Evolutionary conservation across 1,139 yeast genomes (phyloP), one percentile per base, ranked within the genome.

Genomic region (Candida glucosophila): DNA sequence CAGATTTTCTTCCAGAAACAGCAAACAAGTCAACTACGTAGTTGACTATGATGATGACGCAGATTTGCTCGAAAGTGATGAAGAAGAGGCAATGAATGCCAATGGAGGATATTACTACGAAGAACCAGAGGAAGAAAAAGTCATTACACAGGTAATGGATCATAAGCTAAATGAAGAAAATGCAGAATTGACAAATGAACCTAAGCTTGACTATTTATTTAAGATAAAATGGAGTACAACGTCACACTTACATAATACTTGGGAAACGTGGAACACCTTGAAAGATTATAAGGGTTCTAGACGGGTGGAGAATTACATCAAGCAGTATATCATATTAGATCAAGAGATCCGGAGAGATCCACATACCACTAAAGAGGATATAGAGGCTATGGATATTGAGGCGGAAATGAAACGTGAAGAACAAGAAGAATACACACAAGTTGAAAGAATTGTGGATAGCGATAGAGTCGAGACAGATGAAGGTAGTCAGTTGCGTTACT

Each of bases 161-260:
- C 78, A 72, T 41, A 60, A 68, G 34, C 36, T 49, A 15, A 55
- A 55, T 28, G 53, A 50, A 22, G 63, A 56, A 5, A 54, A 52
- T 27, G 48, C 58, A 7, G 61, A 52, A 34, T 37, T 47, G 12
- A 66, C 67, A 9, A 57, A 64, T 25, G 77, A 72, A 33, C 75
- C 81, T 14, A 77, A 77, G 38, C 54, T 56, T 24, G 77, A 74
- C 33, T 77, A 62, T 42, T 60, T 74, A 29, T 80, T 74, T 47
- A 55, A 75, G 37, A 71, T 92, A 39, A 92, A 92, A 55, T 92
- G 99, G 98, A 67, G 72, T 14, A 83, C 73, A 28, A 67, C 76
- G 33, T 83, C 96, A 10, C 98, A 92, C 56, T 64, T 90, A 36
- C 99, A 90, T 55, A 90, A 90, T 48, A 79, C 95, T 1, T 92